These are phyloP conservation scores for Dothidotthia symphoricarpi DNA, from an alignment of 2,329 filamentous ascomycete genomes.

Conservation along the genomic window DNA sequence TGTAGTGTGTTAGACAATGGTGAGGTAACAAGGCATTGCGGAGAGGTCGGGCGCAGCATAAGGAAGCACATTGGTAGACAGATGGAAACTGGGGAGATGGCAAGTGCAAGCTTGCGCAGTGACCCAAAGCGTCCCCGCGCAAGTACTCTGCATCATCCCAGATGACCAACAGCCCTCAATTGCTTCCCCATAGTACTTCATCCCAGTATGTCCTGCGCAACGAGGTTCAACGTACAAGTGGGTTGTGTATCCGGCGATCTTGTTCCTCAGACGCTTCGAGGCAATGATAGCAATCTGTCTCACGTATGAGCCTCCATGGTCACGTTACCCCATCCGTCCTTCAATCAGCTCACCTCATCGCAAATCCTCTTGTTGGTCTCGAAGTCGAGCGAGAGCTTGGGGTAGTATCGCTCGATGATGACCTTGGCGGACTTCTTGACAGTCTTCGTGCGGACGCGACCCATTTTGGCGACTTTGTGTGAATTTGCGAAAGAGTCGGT, in stretches of 20 bases:
- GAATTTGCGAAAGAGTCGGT: slow-evolving; percentile 20
- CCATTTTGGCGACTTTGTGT: slow-evolving; percentile 48
- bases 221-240: slow-evolving; percentile 46
- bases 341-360: slow-evolving; percentile 69
- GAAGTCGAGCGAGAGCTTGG: slow-evolving; percentile 97
- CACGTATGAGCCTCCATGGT: slow-evolving; percentile 62
- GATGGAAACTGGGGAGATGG: slow-evolving; percentile 1
- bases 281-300: slow-evolving; percentile 85
- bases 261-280: slow-evolving; percentile 98
- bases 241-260: slow-evolving; percentile 89
- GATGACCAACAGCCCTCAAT: no score
- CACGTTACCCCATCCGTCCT: neutral
- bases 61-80: neutral
- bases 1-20: slow-evolving; percentile 58
- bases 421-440: slow-evolving; percentile 94
- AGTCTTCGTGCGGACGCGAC: slow-evolving; percentile 62
- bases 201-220: slow-evolving; percentile 50
- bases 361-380: slow-evolving; percentile 99
- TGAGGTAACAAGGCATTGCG: slow-evolving; percentile 27
- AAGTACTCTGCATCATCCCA: slow-evolving; percentile 43
- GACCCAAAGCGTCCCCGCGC: neutral
- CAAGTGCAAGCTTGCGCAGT: neutral
- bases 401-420: slow-evolving; percentile 86
- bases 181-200: slow-evolving; percentile 57
- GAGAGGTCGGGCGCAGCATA: no score